Evolutionary conservation across 257 asterid species (phyloP).

Genomic region (Scutellaria barbata): DNA sequence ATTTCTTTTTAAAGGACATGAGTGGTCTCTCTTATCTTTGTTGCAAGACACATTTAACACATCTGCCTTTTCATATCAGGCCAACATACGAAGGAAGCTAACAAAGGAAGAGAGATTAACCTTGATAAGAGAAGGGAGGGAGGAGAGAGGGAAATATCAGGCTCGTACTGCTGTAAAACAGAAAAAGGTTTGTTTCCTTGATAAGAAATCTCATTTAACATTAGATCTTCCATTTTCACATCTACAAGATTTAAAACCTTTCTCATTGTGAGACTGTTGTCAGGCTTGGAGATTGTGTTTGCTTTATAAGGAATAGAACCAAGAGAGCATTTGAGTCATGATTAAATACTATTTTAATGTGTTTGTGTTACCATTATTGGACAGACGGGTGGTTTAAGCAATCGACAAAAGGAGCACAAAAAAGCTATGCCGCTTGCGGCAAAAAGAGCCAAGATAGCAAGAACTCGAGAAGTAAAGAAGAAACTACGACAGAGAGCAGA

Average conservation of each 20-base stretch:
- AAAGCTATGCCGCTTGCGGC: constrained; percentile 82
- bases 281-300: no score
- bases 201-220: not conserved
- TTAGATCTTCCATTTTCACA: not conserved
- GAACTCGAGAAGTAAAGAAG: constrained; percentile 58
- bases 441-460: constrained; percentile 56
- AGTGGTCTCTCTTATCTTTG: not conserved
- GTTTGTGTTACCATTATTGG: constrained; percentile 23
- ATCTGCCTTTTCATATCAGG: constrained; percentile 53
- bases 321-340: constrained; percentile 15
- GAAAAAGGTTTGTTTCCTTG: constrained; percentile 62
- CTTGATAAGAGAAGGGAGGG: constrained; percentile 69
- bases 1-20: not conserved
- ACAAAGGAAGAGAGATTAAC: constrained; percentile 76
- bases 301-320: not conserved
- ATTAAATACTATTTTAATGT: constrained; percentile 2
- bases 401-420: constrained; percentile 76
- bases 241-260: no score
- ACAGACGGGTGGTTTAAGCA: constrained; percentile 86
- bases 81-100: constrained; percentile 67
- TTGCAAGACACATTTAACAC: constrained; percentile 30
- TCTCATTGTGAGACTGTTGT: no score
- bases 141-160: constrained; percentile 74
- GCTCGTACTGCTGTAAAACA: constrained; percentile 64
- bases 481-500: constrained; percentile 46